phyloP scores from a whole-genome alignment of 441 rosid species.

The Sinapis alba region DNA sequence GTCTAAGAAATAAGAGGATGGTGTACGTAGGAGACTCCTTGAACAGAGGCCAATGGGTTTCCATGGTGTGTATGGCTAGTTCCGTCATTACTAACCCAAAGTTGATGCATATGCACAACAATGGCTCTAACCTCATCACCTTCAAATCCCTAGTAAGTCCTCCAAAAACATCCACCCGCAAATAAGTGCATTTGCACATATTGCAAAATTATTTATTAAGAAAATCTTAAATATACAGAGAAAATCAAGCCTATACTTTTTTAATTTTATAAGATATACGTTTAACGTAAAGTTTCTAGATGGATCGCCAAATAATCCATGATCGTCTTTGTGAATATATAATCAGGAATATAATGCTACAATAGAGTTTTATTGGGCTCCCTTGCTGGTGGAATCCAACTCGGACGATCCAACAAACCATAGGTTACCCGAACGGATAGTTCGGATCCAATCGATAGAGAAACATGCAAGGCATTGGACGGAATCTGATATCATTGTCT shows the following conservation, averaged over 20 bases:
- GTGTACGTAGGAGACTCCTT: slow-evolving; percentile 66
- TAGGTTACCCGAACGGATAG: slow-evolving; percentile 51
- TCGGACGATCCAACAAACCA: slow-evolving; percentile 66
- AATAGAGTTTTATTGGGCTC: slow-evolving; percentile 67
- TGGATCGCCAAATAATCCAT: neutral
- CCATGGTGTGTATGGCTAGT: slow-evolving; percentile 60
- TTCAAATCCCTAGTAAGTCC: slow-evolving; percentile 55
- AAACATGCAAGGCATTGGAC: slow-evolving; percentile 71
- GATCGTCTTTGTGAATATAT: neutral
- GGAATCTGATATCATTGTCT: slow-evolving; percentile 56
- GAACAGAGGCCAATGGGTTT: slow-evolving; percentile 68
- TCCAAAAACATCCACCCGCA: neutral
- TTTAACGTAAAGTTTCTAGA: neutral
- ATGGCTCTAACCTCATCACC: slow-evolving; percentile 58
- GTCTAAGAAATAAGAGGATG: slow-evolving; percentile 63
- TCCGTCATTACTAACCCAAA: slow-evolving; percentile 44
- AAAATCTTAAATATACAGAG: neutral
- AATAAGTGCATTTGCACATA: neutral
- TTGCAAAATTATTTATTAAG: neutral
- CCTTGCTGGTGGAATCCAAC: slow-evolving; percentile 69
- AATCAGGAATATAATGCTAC: slow-evolving; percentile 62
- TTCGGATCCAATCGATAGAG: slow-evolving; percentile 59
- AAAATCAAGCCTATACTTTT: neutral
- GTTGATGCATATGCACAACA: slow-evolving; percentile 52
- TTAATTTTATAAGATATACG: neutral